Evolutionary conservation across 768 basidiomycete species (phyloP), one percentile per base, ranked within the genome.

Genomic region (Hypholoma sublateritium): DNA sequence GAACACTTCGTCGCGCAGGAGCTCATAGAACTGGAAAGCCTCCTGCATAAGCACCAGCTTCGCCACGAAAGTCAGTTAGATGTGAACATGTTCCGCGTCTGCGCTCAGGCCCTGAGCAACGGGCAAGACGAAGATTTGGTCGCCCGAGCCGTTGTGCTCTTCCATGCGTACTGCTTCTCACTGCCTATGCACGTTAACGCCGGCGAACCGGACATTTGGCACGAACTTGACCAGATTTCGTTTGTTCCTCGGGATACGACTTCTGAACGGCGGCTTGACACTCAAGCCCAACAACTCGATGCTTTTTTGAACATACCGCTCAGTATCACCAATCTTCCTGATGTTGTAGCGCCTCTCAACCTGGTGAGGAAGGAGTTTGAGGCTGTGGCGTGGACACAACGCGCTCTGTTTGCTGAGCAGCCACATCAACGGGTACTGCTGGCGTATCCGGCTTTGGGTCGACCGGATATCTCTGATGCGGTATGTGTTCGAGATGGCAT

Each of bases 311-410:
- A 62, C 13, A 58, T 68, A 46, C 62, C 63, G 1, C 47, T 48
- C 5, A 70, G 73, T 47, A 65, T 74, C 35, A 58, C 57, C 1
- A 53, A 44, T 7, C 61, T 80, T 19, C 72, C 69, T 5, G 36
- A 28, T 1, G 54, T 81, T 12, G 74, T 80, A 2, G 62, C 74
- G 0, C 80, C 81, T 0, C 61, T 43, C 5, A 56, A 80, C 46
- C 57, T 80, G 1, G 69, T 81, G 9, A 71, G 70, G 34, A 46
- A 65, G 16, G 68, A 76, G 35, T 73, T 69, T 48, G 73, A 77
- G 60, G 54, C 73, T 0, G 68, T 83, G 11, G 75, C 75, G 6
- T 83, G 82, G 82, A 79, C 78, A 4, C 81, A 83, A 52, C 65
- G 79, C n/a, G 79, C 70, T 2, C 53, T 67, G 14, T 73, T 75